These are phyloP conservation scores for Boletus vinaceobasis DNA, from an alignment of 768 basidiomycete species.

Conservation along the genomic window DNA sequence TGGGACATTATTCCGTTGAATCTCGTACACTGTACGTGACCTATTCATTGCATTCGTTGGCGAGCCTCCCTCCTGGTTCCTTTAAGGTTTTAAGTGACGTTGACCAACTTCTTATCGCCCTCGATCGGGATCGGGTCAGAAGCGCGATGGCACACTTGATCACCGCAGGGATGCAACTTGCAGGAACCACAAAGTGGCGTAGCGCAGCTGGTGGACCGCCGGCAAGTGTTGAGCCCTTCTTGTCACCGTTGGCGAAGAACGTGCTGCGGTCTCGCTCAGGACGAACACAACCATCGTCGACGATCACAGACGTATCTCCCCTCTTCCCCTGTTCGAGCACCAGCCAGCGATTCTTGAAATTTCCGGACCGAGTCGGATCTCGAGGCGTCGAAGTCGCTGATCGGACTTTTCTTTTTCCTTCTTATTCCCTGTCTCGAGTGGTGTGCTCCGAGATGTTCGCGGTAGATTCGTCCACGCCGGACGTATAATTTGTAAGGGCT, in stretches of 20 bases:
- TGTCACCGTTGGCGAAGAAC: background rate
- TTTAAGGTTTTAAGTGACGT: background rate
- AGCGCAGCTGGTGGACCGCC: background rate
- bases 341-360: slow-evolving; percentile 14
- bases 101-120: slow-evolving; percentile 1
- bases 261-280: background rate
- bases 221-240: background rate
- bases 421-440: slow-evolving; percentile 8
- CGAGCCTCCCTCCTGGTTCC: background rate
- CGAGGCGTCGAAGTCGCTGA: slow-evolving; percentile 17
- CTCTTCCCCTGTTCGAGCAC: slow-evolving; percentile 1
- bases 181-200: background rate
- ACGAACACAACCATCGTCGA: background rate
- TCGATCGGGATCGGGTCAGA: slow-evolving; percentile 20
- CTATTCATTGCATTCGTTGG: background rate
- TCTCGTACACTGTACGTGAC: background rate
- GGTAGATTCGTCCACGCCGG: slow-evolving; percentile 12
- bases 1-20: background rate
- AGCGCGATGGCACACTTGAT: slow-evolving; percentile 7
- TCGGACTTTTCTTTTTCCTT: slow-evolving; percentile 6
- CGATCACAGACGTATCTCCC: slow-evolving; percentile 5
- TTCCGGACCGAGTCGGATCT: slow-evolving; percentile 18
- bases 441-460: slow-evolving; percentile 17
- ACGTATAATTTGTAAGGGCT: background rate
- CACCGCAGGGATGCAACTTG: background rate